phyloP scores from a whole-genome alignment of 1,139 yeast genomes.

The Lodderomyces pseudojiufengensis region DNA sequence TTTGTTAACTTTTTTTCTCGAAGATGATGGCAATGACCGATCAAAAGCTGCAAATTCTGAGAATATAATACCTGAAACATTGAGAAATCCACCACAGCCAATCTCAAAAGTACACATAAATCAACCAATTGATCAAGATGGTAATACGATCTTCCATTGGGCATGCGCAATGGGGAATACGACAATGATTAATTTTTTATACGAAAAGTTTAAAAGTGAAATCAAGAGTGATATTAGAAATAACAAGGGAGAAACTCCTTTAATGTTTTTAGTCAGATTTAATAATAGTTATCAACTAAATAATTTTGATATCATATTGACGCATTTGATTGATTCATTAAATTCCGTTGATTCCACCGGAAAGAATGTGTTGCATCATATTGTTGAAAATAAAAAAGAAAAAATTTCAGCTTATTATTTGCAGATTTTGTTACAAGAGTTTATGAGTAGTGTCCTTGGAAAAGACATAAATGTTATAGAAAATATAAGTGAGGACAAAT shows the following conservation, averaged over 20 bases:
- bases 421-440: constrained; percentile 68
- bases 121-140: constrained; percentile 87
- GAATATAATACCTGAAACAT: constrained; percentile 27
- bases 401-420: constrained; percentile 79
- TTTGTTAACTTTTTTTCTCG: constrained; percentile 33
- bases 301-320: constrained; percentile 70
- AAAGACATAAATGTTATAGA: constrained; percentile 13
- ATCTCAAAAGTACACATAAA: constrained; percentile 55
- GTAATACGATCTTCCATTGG: constrained; percentile 94
- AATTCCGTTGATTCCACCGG: constrained; percentile 65
- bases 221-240: constrained; percentile 65
- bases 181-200: constrained; percentile 66
- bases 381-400: constrained; percentile 48
- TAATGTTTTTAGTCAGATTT: constrained; percentile 84
- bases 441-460: constrained; percentile 20
- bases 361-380: constrained; percentile 80
- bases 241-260: constrained; percentile 79
- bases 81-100: constrained; percentile 42
- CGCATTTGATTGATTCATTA: constrained; percentile 72
- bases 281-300: constrained; percentile 79
- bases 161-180: constrained; percentile 88
- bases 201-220: constrained; percentile 35
- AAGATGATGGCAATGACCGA: constrained; percentile 26
- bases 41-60: constrained; percentile 1
- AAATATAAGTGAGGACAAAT: constrained; percentile 14